A percentile compares a stretch with the other conserved stretches of the same genome.
phyloP scores from a whole-genome alignment of 148 eudicot genomes.

The Selenicereus undatus region DNA sequence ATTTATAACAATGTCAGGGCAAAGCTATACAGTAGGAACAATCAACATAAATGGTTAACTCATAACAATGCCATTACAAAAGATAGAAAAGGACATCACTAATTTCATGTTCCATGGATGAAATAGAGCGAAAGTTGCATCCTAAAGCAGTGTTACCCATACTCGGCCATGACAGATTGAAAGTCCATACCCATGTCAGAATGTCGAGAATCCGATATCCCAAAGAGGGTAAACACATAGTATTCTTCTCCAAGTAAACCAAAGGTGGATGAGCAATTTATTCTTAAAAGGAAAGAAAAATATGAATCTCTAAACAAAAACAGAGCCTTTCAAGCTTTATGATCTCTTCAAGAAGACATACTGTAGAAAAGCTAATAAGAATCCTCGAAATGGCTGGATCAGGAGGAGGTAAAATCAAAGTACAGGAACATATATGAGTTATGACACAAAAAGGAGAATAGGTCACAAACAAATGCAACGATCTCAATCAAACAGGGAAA shows the following conservation, averaged over 20 bases:
- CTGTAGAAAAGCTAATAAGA: background rate
- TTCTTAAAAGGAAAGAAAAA: background rate
- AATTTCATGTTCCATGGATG: background rate
- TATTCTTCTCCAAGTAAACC: background rate
- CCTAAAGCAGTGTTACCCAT: background rate
- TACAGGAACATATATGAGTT: background rate
- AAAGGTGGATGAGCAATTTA: background rate
- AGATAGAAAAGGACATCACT: conserved; percentile 5
- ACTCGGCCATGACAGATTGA: background rate
- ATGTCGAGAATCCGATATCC: background rate
- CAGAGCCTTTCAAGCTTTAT: background rate
- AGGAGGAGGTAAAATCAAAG: background rate
- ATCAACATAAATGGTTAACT: conserved; percentile 24
- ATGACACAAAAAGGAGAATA: background rate
- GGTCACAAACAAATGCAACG: conserved; percentile 5
- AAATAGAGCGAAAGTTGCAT: background rate
- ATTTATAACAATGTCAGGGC: conserved; percentile 16
- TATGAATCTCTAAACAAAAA: background rate
- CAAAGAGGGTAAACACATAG: background rate
- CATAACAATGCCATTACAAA: background rate
- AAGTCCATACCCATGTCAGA: background rate
- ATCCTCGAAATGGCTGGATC: background rate
- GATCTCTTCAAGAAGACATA: background rate
- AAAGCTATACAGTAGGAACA: conserved; percentile 22
- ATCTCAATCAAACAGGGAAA: conserved; percentile 22